A percentile compares a stretch with the other conserved stretches of the same genome.
These are phyloP conservation scores for Trebouxia gelatinosa DNA, from an alignment of 163 green algal genomes.

Conservation along the genomic window DNA sequence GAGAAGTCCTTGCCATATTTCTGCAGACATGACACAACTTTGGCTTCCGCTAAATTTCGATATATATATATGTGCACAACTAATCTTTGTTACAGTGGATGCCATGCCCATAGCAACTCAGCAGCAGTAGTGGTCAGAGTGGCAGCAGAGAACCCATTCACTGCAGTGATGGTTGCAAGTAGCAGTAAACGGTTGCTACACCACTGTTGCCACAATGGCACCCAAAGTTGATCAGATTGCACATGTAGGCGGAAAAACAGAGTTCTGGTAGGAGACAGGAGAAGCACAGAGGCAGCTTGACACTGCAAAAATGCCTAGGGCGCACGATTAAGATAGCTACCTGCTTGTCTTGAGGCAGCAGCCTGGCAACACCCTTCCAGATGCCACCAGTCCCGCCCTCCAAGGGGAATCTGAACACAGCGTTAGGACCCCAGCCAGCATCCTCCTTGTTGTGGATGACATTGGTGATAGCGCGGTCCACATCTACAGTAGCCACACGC, in stretches of 20 bases:
- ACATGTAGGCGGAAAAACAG: neutral
- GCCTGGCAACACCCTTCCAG: slow-evolving; percentile 84
- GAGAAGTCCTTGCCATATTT: slow-evolving; percentile 26
- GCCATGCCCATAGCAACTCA: no score
- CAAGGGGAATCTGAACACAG: slow-evolving; percentile 69
- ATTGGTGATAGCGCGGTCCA: slow-evolving; percentile 79
- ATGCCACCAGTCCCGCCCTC: slow-evolving; percentile 86
- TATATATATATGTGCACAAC: no score
- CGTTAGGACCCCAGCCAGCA: slow-evolving; percentile 48
- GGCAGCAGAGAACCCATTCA: neutral
- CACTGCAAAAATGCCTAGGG: neutral
- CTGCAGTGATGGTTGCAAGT: no score
- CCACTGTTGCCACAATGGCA: no score
- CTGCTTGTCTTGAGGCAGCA: slow-evolving; percentile 80
- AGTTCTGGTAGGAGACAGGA: neutral
- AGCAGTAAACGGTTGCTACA: no score
- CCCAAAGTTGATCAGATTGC: neutral
- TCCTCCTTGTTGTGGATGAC: slow-evolving; percentile 88
- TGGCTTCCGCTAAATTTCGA: no score
- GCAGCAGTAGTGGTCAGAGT: no score
- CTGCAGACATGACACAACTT: no score
- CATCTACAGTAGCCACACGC: slow-evolving; percentile 87
- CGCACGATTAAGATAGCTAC: slow-evolving; percentile 26
- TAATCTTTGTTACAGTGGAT: no score
- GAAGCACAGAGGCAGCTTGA: neutral